Conservation (phyloP, 495 filamentous ascomycete species). For the Durotheca rogersii region DNA sequence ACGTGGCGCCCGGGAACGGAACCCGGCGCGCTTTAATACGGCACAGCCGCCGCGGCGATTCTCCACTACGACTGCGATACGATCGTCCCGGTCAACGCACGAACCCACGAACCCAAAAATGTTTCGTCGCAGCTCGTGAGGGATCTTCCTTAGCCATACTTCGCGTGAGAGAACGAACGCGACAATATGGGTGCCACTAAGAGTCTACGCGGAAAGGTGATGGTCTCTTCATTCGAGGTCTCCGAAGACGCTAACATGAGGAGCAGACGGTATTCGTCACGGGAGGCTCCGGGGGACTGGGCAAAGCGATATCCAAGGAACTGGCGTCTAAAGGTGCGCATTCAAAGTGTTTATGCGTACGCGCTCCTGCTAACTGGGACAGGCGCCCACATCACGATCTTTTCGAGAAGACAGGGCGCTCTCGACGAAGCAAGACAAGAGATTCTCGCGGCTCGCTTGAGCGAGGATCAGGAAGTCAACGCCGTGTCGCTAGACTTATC, state of each 20-base stretch:
- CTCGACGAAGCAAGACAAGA: slow-evolving; percentile 31
- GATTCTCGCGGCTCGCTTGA: slow-evolving; percentile 14
- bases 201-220: slow-evolving; percentile 18
- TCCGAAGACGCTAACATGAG: not conserved
- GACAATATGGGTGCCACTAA: slow-evolving; percentile 6
- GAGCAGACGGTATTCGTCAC: slow-evolving; percentile 33
- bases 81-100: slow-evolving; percentile 6
- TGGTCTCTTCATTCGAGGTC: not conserved
- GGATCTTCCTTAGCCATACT: not conserved
- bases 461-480: slow-evolving; percentile 17
- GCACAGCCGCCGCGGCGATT: slow-evolving; percentile 4
- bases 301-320: slow-evolving; percentile 34
- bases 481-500: slow-evolving; percentile 27
- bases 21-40: slow-evolving; percentile 5
- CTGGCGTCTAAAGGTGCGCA: slow-evolving; percentile 28
- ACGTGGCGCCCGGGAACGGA: slow-evolving; percentile 16
- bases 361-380: slow-evolving; percentile 1
- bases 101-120: slow-evolving; percentile 1
- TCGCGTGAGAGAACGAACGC: not conserved
- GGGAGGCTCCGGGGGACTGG: slow-evolving; percentile 34
- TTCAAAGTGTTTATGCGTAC: not conserved
- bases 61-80: not conserved
- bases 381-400: slow-evolving; percentile 33
- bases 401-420: slow-evolving; percentile 21
- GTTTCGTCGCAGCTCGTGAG: slow-evolving; percentile 2